phyloP scores from a whole-genome alignment of 129 eudicot genomes.

The Pittosporum tobira region DNA sequence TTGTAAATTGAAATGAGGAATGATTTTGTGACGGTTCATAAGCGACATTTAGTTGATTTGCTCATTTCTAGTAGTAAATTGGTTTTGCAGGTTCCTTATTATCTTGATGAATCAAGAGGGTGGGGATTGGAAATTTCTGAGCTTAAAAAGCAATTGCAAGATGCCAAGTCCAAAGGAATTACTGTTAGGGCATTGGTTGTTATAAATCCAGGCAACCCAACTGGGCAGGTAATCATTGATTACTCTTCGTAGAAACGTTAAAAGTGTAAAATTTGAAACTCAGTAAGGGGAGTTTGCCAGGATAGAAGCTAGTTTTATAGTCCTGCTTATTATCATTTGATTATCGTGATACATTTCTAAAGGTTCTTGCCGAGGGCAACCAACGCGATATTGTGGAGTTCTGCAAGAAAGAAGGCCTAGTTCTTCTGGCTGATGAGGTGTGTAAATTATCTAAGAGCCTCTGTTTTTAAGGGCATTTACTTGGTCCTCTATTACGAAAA shows the following conservation, averaged over 20 bases:
- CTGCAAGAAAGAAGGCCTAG: conserved; percentile 91
- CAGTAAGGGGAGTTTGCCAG: not conserved
- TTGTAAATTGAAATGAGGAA: too few species aligned
- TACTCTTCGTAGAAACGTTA: not conserved
- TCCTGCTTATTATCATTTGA: not conserved
- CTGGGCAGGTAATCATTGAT: conserved; percentile 64
- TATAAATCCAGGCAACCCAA: conserved; percentile 95
- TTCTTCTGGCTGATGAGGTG: conserved; percentile 98
- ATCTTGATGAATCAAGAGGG: conserved; percentile 94
- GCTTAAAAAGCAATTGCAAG: conserved; percentile 74
- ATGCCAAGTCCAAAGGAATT: conserved; percentile 74
- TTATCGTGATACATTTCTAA: not conserved
- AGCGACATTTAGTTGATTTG: not conserved
- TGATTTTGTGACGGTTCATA: not conserved
- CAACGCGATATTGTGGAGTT: conserved; percentile 89
- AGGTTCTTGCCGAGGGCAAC: conserved; percentile 95
- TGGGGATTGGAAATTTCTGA: conserved; percentile 94
- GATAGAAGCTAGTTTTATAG: not conserved
- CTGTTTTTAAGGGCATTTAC: not conserved
- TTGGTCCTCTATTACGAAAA: not conserved
- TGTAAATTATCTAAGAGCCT: conserved; percentile 9
- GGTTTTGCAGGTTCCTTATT: conserved; percentile 82
- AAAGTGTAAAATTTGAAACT: not conserved
- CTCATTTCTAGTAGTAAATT: not conserved
- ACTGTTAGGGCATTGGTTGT: conserved; percentile 88